These are phyloP conservation scores for Closterium sp. DNA, from an alignment of 139 green algal genomes.

Conservation along the genomic window DNA sequence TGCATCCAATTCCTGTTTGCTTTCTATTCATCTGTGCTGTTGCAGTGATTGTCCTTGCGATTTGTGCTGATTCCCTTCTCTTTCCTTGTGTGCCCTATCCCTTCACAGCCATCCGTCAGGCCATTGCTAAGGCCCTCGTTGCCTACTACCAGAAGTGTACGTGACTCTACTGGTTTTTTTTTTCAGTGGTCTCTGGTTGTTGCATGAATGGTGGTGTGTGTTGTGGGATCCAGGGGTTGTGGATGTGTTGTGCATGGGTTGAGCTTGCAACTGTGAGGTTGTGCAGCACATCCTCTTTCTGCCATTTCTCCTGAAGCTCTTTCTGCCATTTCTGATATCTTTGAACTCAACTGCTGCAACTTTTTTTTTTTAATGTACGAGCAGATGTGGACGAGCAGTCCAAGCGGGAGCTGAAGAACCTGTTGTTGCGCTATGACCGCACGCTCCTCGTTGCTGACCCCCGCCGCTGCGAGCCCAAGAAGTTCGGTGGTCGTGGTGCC, in stretches of 20 bases:
- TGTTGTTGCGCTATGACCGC: slow-evolving; percentile 91
- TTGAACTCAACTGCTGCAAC: no score
- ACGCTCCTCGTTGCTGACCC: slow-evolving; percentile 97
- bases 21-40: no score
- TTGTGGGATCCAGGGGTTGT: no score
- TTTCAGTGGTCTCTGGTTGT: background rate
- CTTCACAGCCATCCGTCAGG: slow-evolving; percentile 87
- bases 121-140: slow-evolving; percentile 96
- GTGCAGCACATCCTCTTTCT: no score
- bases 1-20: background rate
- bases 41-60: no score
- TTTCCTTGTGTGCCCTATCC: slow-evolving; percentile 17
- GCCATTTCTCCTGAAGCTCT: no score
- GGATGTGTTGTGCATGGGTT: no score
- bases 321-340: no score
- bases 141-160: slow-evolving; percentile 98
- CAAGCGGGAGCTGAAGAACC: slow-evolving; percentile 98
- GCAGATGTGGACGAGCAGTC: slow-evolving; percentile 95
- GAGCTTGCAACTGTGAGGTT: no score
- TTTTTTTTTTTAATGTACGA: background rate
- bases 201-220: no score
- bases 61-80: no score
- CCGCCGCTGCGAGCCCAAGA: slow-evolving; percentile 97
- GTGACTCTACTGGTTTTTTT: background rate
- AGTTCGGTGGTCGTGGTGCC: slow-evolving; percentile 95